phyloP scores from a whole-genome alignment of 192 early-diverging fungal species.

The Podila epicladia region DNA sequence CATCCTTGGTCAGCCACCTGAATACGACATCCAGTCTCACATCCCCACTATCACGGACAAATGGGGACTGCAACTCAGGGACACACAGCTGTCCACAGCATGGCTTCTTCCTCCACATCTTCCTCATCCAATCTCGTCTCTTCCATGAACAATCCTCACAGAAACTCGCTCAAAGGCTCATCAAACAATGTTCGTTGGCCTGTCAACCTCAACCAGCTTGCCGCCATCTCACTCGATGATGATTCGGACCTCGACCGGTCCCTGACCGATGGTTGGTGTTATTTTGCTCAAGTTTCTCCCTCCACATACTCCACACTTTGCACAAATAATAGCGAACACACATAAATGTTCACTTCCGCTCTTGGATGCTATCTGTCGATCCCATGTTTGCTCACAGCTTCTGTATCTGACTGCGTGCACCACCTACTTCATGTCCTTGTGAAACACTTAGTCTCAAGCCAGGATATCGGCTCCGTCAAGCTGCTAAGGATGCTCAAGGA shows the following conservation, averaged over 20 bases:
- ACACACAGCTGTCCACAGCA: neutral
- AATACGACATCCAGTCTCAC: neutral
- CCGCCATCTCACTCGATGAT: slow-evolving; percentile 44
- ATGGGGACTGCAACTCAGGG: too few species aligned
- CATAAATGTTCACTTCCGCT: too few species aligned
- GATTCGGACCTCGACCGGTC: slow-evolving; percentile 51
- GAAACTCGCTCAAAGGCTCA: slow-evolving; percentile 21
- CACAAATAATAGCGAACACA: too few species aligned
- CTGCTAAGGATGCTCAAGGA: slow-evolving; percentile 44
- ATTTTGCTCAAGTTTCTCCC: too few species aligned
- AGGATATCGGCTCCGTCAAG: slow-evolving; percentile 42
- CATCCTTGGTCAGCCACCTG: neutral
- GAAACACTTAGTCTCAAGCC: slow-evolving; percentile 11
- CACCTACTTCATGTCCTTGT: too few species aligned
- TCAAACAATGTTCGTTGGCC: slow-evolving; percentile 42
- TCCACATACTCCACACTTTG: neutral
- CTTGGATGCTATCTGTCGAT: too few species aligned
- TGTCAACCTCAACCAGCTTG: slow-evolving; percentile 48
- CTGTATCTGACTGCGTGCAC: too few species aligned
- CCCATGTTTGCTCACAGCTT: too few species aligned
- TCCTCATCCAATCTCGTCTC: neutral
- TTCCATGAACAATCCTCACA: slow-evolving; percentile 4
- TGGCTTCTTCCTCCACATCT: neutral
- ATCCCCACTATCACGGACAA: neutral
- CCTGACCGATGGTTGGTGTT: slow-evolving; percentile 32